Conservation (phyloP, 2,329 filamentous ascomycete genomes). For the Monilinia fructicola region DNA sequence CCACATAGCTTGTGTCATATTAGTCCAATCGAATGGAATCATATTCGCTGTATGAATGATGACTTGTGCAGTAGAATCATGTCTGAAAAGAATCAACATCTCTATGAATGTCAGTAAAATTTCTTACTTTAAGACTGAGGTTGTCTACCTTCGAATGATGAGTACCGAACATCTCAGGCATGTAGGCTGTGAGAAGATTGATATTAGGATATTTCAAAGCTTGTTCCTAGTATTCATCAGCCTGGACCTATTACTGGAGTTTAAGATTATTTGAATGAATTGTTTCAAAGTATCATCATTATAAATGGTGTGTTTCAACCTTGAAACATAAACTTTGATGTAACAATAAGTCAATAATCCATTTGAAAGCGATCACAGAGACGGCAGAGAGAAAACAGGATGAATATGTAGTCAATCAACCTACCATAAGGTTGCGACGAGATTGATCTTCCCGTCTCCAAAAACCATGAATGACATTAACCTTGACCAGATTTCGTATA, state of each 20-base stretch:
- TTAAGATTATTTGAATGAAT: too few relatives aligned
- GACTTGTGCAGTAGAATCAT: constrained; percentile 74
- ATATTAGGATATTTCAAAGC: constrained; percentile 65
- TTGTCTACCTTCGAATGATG: constrained; percentile 56
- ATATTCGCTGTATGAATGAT: constrained; percentile 90
- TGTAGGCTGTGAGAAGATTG: constrained; percentile 68
- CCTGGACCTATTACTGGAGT: background rate
- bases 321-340: background rate
- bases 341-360: background rate
- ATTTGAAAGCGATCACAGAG: background rate
- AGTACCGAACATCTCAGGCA: constrained; percentile 83
- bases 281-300: background rate
- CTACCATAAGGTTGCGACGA: constrained; percentile 44
- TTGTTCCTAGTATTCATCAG: constrained; percentile 50
- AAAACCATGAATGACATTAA: constrained; percentile 63
- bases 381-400: background rate
- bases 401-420: constrained; percentile 43
- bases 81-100: constrained; percentile 80
- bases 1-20: constrained; percentile 86
- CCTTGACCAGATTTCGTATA: constrained; percentile 50
- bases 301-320: background rate
- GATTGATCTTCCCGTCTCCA: constrained; percentile 63
- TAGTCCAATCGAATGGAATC: constrained; percentile 83
- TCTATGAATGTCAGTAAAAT: constrained; percentile 52
- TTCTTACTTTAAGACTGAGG: background rate